These are phyloP conservation scores for Pisolithus microcarpus DNA, from an alignment of 768 basidiomycete species.

Conservation along the genomic window DNA sequence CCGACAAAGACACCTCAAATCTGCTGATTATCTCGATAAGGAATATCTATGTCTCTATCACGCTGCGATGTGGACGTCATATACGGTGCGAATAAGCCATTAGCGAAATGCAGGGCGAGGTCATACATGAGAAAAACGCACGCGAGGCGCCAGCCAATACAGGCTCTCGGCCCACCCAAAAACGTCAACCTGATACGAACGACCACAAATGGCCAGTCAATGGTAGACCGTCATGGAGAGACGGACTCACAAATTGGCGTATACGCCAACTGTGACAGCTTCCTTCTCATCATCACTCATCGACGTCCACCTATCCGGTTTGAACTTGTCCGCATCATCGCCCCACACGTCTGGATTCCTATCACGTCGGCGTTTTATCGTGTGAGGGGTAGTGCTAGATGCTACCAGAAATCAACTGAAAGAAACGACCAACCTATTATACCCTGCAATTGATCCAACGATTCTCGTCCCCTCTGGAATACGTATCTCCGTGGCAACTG, in stretches of 20 bases:
- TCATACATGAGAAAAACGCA: neutral
- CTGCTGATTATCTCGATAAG: slow-evolving; percentile 41
- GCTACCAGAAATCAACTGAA: neutral
- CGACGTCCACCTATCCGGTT: slow-evolving; percentile 22
- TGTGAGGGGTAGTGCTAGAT: too few relatives aligned
- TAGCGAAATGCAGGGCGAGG: neutral
- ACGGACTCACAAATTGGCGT: slow-evolving; percentile 17
- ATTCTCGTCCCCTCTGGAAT: slow-evolving; percentile 18
- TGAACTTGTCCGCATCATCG: slow-evolving; percentile 23
- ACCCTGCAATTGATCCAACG: slow-evolving; percentile 17
- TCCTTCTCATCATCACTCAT: slow-evolving; percentile 5
- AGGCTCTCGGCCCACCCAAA: neutral
- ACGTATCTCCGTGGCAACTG: slow-evolving; percentile 18
- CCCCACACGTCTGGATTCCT: slow-evolving; percentile 26
- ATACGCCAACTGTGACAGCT: slow-evolving; percentile 10
- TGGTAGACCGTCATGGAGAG: neutral
- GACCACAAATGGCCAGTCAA: neutral
- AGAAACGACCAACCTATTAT: slow-evolving; percentile 18
- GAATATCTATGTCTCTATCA: slow-evolving; percentile 46
- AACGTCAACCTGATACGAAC: slow-evolving; percentile 1
- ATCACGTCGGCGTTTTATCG: neutral
- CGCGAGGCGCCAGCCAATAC: slow-evolving; percentile 11
- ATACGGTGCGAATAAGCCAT: neutral
- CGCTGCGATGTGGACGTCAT: slow-evolving; percentile 5
- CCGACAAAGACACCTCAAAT: slow-evolving; percentile 38